phyloP scores from a whole-genome alignment of 1,284 basidiomycete genomes.

The Irpex sp. region DNA sequence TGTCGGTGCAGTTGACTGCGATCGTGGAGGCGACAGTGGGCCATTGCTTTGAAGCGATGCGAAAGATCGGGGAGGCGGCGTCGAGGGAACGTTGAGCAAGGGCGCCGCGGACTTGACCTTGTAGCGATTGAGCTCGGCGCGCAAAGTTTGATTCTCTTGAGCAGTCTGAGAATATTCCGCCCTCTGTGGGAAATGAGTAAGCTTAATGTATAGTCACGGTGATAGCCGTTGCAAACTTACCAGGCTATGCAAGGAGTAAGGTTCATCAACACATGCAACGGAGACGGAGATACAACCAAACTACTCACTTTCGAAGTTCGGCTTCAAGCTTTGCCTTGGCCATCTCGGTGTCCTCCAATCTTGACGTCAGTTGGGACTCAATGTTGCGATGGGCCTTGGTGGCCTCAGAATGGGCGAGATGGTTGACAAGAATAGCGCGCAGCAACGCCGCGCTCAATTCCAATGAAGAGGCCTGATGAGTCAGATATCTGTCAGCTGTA shows the following conservation, averaged over 20 bases:
- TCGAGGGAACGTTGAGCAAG: constrained; percentile 18
- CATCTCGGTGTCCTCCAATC: constrained; percentile 60
- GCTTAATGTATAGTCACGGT: constrained; percentile 12
- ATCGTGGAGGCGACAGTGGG: constrained; percentile 23
- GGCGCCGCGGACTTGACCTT: constrained; percentile 23
- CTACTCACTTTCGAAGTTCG: constrained; percentile 56
- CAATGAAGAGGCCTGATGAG: constrained; percentile 53
- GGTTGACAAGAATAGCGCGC: constrained; percentile 77
- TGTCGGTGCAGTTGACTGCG: constrained; percentile 20
- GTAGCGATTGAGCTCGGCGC: constrained; percentile 54
- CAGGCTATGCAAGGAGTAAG: constrained; percentile 38
- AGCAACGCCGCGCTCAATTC: constrained; percentile 52
- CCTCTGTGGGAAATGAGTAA: constrained; percentile 37
- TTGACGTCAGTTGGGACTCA: constrained; percentile 57
- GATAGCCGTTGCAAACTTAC: constrained; percentile 35
- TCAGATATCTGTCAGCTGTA: constrained; percentile 14
- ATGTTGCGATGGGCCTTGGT: constrained; percentile 57
- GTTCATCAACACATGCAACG: constrained; percentile 13
- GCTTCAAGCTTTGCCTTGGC: constrained; percentile 56
- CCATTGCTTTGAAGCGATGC: constrained; percentile 17
- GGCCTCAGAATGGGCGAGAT: constrained; percentile 70
- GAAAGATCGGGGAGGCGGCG: constrained; percentile 20
- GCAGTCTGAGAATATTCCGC: constrained; percentile 60
- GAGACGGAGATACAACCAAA: not conserved
- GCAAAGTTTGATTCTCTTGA: constrained; percentile 65